phyloP scores from a whole-genome alignment of 1,139 yeast genomes.

The Suhomyces yuchorum region DNA sequence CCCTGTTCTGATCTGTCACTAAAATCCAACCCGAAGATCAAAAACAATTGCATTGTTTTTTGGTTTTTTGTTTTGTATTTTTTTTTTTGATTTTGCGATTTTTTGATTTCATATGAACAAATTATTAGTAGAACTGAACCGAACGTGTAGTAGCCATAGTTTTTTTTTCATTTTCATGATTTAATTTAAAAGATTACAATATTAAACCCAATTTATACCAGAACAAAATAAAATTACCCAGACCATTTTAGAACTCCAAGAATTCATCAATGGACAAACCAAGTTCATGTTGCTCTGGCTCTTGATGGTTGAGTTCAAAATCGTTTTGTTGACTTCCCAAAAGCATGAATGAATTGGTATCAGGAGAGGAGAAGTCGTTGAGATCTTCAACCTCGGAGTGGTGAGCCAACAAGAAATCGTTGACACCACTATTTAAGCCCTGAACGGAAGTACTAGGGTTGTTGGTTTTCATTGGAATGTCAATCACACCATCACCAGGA shows the following conservation, averaged over 20 bases:
- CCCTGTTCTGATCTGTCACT: background rate
- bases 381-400: conserved; percentile 16
- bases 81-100: conserved; percentile 14
- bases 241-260: conserved; percentile 24
- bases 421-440: conserved; percentile 12
- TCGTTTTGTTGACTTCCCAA: conserved; percentile 6
- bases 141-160: conserved; percentile 8
- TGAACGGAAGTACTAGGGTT: conserved; percentile 8
- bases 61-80: conserved; percentile 16
- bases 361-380: conserved; percentile 16
- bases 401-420: conserved; percentile 22
- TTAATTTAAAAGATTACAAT: conserved; percentile 2
- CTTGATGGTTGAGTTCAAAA: conserved; percentile 9
- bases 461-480: conserved; percentile 4
- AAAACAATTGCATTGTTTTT: conserved; percentile 21
- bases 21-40: background rate
- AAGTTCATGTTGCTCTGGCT: conserved; percentile 14
- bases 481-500: conserved; percentile 10
- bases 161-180: conserved; percentile 9
- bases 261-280: conserved; percentile 32
- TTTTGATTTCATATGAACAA: conserved; percentile 4
- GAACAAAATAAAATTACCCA: conserved; percentile 16
- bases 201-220: conserved; percentile 11
- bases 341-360: conserved; percentile 11
- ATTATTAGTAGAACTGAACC: conserved; percentile 14